A percentile compares a stretch with the other conserved stretches of the same genome.
These are phyloP conservation scores for Candida ponderosae DNA, from an alignment of 805 yeast genomes.

Conservation along the genomic window DNA sequence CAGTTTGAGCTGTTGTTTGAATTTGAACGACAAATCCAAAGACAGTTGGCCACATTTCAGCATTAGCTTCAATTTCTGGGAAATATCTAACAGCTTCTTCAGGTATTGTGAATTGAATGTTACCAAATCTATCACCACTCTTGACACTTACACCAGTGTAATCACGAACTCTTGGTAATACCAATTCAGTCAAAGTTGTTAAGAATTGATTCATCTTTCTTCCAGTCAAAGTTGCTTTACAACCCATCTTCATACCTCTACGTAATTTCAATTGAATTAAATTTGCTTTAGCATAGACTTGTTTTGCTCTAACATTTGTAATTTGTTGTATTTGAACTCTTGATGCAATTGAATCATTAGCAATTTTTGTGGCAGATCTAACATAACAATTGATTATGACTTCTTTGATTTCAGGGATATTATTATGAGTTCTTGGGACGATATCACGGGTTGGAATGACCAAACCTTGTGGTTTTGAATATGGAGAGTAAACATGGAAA, in stretches of 20 bases:
- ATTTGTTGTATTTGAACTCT: constrained; percentile 81
- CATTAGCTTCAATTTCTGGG: constrained; percentile 90
- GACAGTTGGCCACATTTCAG: constrained; percentile 81
- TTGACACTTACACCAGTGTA: constrained; percentile 70
- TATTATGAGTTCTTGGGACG: constrained; percentile 54
- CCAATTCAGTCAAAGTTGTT: constrained; percentile 82
- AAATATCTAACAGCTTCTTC: constrained; percentile 72
- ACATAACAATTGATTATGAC: constrained; percentile 73
- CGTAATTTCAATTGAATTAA: constrained; percentile 83
- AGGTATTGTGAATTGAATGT: constrained; percentile 75
- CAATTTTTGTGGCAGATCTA: constrained; percentile 59
- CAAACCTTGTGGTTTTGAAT: constrained; percentile 69
- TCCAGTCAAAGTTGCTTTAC: constrained; percentile 70
- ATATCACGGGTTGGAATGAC: constrained; percentile 69
- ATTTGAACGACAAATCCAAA: constrained; percentile 82
- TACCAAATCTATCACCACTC: constrained; percentile 82
- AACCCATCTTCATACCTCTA: constrained; percentile 88
- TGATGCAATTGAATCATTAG: constrained; percentile 70
- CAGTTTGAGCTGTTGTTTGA: constrained; percentile 85
- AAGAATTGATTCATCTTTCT: constrained; percentile 80
- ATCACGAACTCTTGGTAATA: constrained; percentile 86
- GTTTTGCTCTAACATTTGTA: constrained; percentile 80
- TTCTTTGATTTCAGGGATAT: constrained; percentile 65
- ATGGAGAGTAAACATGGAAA: constrained; percentile 78
- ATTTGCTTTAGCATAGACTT: constrained; percentile 68